Percentiles rank a stretch among this genome's conserved stretches.
phyloP scores from a whole-genome alignment of 768 basidiomycete species.

The Leccinum fibrillosum region DNA sequence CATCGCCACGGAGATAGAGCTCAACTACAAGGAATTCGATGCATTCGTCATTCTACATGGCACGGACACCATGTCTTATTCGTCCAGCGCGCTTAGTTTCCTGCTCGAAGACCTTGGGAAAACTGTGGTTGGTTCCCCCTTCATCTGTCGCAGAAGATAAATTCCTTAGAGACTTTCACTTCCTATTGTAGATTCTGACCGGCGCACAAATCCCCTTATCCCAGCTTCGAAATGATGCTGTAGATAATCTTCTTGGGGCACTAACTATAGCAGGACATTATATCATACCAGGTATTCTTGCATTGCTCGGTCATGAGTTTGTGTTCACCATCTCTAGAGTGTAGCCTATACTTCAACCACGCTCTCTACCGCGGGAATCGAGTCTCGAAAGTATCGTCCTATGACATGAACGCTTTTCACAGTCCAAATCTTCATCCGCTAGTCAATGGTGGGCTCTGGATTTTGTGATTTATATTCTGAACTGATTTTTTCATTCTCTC shows the following conservation, averaged over 20 bases:
- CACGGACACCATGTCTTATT: slow-evolving; percentile 90
- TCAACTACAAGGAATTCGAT: slow-evolving; percentile 83
- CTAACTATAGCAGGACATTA: slow-evolving; percentile 87
- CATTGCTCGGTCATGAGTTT: not conserved
- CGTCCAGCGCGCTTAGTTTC: slow-evolving; percentile 86
- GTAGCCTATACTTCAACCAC: slow-evolving; percentile 88
- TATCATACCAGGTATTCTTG: slow-evolving; percentile 74
- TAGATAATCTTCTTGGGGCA: slow-evolving; percentile 89
- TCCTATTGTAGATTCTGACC: slow-evolving; percentile 66
- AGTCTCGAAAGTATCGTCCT: slow-evolving; percentile 78
- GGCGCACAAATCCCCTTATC: slow-evolving; percentile 94
- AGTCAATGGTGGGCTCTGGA: slow-evolving; percentile 57
- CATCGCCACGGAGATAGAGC: slow-evolving; percentile 88
- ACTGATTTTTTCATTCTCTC: slow-evolving; percentile 1
- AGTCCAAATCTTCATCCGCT: slow-evolving; percentile 83
- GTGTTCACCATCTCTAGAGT: slow-evolving; percentile 47
- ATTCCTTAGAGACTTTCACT: not conserved
- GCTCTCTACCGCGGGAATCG: slow-evolving; percentile 83
- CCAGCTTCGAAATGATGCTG: slow-evolving; percentile 89
- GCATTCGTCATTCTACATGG: slow-evolving; percentile 91
- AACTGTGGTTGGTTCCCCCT: slow-evolving; percentile 59
- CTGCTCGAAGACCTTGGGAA: slow-evolving; percentile 91
- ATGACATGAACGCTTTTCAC: slow-evolving; percentile 78
- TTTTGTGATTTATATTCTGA: not conserved
- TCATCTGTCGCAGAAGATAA: not conserved